Evolutionary conservation across 768 basidiomycete genomes (phyloP), one percentile per base, ranked within the genome.

Genomic region (Phanerodontia chrysosporium): DNA sequence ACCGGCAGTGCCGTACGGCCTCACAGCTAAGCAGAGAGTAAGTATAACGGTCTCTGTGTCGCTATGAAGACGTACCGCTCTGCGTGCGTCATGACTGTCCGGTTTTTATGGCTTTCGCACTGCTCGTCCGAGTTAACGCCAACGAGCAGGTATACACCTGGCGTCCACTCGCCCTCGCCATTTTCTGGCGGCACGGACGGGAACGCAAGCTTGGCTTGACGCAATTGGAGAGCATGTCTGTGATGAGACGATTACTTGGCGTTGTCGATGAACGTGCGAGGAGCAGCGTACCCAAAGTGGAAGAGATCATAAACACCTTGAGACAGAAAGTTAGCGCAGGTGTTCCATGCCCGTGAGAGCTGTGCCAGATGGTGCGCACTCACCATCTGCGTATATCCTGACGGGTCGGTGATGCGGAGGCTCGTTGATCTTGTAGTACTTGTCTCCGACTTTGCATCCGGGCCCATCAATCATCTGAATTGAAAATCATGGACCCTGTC

Each of bases 201-300:
- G 74, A 99, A 98, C 0, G 92, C 87, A 16, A 97, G 79, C 69
- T 99, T 99, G 51, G 96, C 95, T 76, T 99, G 97, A 27, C 96
- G 89, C 29, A 98, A 81, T 73, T 98, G 96, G 18, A 98, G 79
- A 1, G 95, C 92, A 76, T 98, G 95, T 5, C 95, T 96, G 42
- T 27, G 3, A 1, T 24, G 3, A 24, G 24, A 8, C n/a, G 45
- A 51, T 54, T 59, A 49, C 46, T 39, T 45, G 56, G 51, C 9
- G 56, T 36, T 7, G 58, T 52, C 36, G 28, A n/a, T n/a, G 18
- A 54, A 14, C 44, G 48, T 25, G 2, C 16, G 35, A 57, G 35
- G 52, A 44, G 45, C 5, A 30, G 71, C 83, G 63, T 72, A 93
- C 92, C 92, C 92, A 72, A 93, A 98, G 72, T 98, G 96, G 75